These are phyloP conservation scores for Daucus carota DNA, from an alignment of 129 eudicot genomes.

Conservation along the genomic window DNA sequence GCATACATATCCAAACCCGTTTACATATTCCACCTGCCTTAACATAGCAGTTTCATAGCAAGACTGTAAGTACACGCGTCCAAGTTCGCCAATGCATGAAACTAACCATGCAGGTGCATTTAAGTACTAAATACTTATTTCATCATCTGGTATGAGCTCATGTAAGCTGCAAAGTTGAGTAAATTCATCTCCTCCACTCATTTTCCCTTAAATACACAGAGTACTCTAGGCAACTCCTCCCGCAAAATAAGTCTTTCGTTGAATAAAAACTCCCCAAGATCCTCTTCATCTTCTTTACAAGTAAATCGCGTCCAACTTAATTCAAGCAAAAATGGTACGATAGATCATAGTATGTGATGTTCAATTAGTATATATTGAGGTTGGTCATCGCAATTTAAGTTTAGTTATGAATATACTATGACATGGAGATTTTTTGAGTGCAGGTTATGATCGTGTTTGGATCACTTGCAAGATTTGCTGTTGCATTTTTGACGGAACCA, in stretches of 20 bases:
- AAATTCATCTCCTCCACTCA: not conserved
- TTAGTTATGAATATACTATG: no score
- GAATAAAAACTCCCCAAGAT: not conserved
- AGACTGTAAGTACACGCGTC: not conserved
- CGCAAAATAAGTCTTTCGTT: not conserved
- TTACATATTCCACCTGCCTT: no score
- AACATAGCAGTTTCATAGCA: not conserved
- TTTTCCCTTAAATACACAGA: not conserved
- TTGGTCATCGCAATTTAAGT: not conserved
- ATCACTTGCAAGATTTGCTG: constrained; percentile 24
- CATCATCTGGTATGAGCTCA: not conserved
- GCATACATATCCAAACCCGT: no score
- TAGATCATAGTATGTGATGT: no score
- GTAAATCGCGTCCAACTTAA: no score
- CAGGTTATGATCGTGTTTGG: constrained; percentile 13
- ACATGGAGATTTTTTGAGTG: not conserved
- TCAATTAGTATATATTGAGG: no score
- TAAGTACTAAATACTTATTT: not conserved
- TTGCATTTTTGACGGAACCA: constrained; percentile 28
- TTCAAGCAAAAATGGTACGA: not conserved
- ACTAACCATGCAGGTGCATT: no score
- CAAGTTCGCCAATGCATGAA: not conserved
- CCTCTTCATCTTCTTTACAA: not conserved
- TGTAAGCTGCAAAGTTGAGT: not conserved
- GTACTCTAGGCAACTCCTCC: not conserved